Base-by-base conservation (phyloP, 2,329 filamentous ascomycete species). In the Colletotrichum musae region DNA sequence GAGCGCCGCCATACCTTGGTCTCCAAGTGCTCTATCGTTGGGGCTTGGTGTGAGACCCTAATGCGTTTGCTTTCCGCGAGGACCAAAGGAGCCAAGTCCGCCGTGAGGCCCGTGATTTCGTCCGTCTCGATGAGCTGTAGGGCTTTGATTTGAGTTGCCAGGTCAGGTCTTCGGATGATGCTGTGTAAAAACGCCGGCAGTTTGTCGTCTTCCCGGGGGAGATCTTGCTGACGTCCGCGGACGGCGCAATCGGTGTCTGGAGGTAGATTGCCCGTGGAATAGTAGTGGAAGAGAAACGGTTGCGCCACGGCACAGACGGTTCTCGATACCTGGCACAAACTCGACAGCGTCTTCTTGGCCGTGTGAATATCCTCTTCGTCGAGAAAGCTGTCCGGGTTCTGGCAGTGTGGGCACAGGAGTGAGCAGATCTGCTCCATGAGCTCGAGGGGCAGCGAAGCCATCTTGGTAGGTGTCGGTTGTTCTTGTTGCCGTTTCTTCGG, bases 221-320 rank as follows among this genome's bases (percentile, higher is more conserved):
- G 4, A 0, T 36, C 24, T 13, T 12, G 39, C 4, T 24, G 6
- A 13, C 28, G 26, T 5, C 18, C 28, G 6, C 56, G 21, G 10
- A 13, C 6, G 16, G 28, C 12, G 48, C 54, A 56, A 16, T 56
- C 21, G 9, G 52, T 28, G 7, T 21, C 41, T 53, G 32, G 21
- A 3, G 61, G 54, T 12, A 69, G 12, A 7, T 65, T 59, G 1
- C 56, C 53, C 1, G 66, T 54, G 15, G 24, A 45, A 13, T 60
- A 65, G n/a, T 59, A 36, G 28, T 65, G 66, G 32, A 65, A 69
- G 10, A 69, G 61, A 18, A 69, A 59, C n/a, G 66, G 66, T 48
- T 59, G 66, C 12, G 66, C 54, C 9, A 69, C 61, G 13, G 50
- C 54, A 24, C 41, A 56, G n/a, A 69, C 24, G 5, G 61, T 45